These are phyloP conservation scores for Chlamydomonas applanata DNA, from an alignment of 139 green algal genomes.

Conservation along the genomic window DNA sequence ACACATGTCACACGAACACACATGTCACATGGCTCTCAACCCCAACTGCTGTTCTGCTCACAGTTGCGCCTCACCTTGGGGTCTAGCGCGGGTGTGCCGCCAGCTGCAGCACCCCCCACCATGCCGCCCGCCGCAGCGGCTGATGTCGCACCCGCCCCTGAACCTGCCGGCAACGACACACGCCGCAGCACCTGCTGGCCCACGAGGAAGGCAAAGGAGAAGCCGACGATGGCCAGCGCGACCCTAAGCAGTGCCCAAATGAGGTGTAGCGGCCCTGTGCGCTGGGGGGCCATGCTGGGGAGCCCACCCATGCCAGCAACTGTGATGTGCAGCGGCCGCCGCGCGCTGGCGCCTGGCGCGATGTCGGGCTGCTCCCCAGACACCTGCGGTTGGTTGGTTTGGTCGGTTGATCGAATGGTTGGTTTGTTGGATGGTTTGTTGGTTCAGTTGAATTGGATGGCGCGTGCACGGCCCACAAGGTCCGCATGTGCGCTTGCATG, in stretches of 20 bases:
- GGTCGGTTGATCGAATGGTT: too few relatives aligned
- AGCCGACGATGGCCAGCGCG: constrained; percentile 22
- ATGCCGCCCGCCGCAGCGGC: neutral
- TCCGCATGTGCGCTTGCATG: too few relatives aligned
- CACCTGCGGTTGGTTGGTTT: constrained; percentile 13
- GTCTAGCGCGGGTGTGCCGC: constrained; percentile 18
- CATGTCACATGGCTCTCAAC: neutral
- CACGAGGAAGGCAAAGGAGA: constrained; percentile 52
- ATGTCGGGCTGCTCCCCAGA: constrained; percentile 22
- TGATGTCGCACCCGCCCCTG: constrained; percentile 16
- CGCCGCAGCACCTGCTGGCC: constrained; percentile 46
- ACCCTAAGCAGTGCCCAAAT: constrained; percentile 27
- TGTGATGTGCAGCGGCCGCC: constrained; percentile 64
- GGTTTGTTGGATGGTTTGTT: too few relatives aligned
- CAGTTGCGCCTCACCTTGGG: constrained; percentile 40
- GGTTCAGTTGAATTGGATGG: too few relatives aligned
- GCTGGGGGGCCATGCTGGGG: neutral
- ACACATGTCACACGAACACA: too few relatives aligned
- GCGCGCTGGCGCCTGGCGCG: constrained; percentile 35
- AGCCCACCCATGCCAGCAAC: constrained; percentile 17
- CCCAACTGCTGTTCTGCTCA: too few relatives aligned
- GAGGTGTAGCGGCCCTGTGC: constrained; percentile 5
- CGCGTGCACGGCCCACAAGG: too few relatives aligned
- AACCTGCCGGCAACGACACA: constrained; percentile 23
- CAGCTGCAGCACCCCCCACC: neutral